A percentile compares a stretch with the other conserved stretches of the same genome.
Conservation (phyloP, 345 rosid genomes). For the Syzygium aqueum region DNA sequence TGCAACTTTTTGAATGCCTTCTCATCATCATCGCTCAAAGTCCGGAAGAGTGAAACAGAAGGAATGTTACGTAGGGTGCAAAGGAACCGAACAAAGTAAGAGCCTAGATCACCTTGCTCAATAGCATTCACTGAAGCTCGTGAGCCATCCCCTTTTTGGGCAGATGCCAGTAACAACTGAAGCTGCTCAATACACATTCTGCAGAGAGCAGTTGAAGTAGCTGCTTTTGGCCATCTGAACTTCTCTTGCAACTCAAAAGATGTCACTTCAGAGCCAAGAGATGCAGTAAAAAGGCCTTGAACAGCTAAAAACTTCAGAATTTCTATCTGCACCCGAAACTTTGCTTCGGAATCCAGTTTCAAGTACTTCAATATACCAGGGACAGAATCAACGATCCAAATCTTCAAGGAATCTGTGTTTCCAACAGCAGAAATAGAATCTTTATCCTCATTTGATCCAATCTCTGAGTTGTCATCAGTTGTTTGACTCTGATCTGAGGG, state of each 20-base stretch:
- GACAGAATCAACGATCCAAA: constrained; percentile 87
- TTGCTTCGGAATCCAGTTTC: constrained; percentile 64
- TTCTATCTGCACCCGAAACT: constrained; percentile 65
- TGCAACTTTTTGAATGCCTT: constrained; percentile 57
- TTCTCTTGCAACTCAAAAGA: constrained; percentile 95
- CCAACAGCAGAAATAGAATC: constrained; percentile 45
- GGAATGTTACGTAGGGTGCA: constrained; percentile 85
- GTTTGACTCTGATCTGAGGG: constrained; percentile 99
- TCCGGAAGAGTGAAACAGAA: constrained; percentile 80
- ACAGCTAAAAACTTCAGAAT: constrained; percentile 88
- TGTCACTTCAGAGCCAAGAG: constrained; percentile 93
- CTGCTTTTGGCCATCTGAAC: constrained; percentile 89
- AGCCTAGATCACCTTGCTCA: constrained; percentile 67
- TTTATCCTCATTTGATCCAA: constrained; percentile 73
- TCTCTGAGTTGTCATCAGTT: constrained; percentile 94
- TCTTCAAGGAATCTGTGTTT: constrained; percentile 64
- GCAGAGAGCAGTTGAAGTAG: constrained; percentile 68
- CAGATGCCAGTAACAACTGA: constrained; percentile 64
- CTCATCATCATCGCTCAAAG: constrained; percentile 71
- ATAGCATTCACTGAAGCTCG: constrained; percentile 25
- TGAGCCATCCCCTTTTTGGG: constrained; percentile 57
- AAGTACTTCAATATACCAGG: constrained; percentile 62
- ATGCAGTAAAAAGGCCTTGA: constrained; percentile 87
- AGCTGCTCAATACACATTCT: constrained; percentile 86
- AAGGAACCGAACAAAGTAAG: constrained; percentile 75